phyloP scores from a whole-genome alignment of 2,329 filamentous ascomycete genomes.

The Colletotrichum cordylinicola region DNA sequence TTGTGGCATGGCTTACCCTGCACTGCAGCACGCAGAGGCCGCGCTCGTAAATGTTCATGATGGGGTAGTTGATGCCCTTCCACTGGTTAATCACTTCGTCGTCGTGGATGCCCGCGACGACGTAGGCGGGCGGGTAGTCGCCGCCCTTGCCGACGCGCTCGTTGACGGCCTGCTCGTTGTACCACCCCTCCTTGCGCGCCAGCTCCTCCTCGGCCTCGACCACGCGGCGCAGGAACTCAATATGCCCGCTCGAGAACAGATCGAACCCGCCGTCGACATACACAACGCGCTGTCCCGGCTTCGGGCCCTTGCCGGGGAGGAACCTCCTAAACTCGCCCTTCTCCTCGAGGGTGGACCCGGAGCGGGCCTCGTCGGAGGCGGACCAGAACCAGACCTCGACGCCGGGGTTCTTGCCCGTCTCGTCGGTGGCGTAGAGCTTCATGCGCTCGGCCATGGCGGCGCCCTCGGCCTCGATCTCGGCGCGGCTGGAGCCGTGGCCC shows the following conservation, averaged over 20 bases:
- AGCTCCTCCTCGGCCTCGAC: constrained; percentile 74
- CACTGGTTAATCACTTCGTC: constrained; percentile 94
- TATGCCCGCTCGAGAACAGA: constrained; percentile 95
- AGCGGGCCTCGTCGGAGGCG: constrained; percentile 55
- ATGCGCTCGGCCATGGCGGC: constrained; percentile 79
- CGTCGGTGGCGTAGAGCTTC: constrained; percentile 85
- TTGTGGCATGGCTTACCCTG: constrained; percentile 58
- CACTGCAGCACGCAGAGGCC: constrained; percentile 96
- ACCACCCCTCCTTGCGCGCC: constrained; percentile 76
- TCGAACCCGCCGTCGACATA: constrained; percentile 98
- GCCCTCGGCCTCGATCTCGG: constrained; percentile 68
- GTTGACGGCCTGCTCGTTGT: constrained; percentile 65
- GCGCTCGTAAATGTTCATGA: constrained; percentile 99
- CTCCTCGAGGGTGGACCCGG: constrained; percentile 57
- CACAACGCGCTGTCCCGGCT: constrained; percentile 81
- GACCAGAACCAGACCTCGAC: constrained; percentile 88
- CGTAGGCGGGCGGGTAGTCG: constrained; percentile 82
- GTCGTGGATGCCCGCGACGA: constrained; percentile 94
- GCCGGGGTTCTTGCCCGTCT: constrained; percentile 78
- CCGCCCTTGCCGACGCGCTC: constrained; percentile 70
- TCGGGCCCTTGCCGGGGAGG: constrained; percentile 73
- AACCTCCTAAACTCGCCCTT: constrained; percentile 71
- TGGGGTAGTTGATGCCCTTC: constrained; percentile 98
- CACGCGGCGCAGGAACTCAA: constrained; percentile 88
- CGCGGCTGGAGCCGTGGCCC: constrained; percentile 69